phyloP scores from a whole-genome alignment of 2,329 filamentous ascomycete species.

The Fusarium nurragi region DNA sequence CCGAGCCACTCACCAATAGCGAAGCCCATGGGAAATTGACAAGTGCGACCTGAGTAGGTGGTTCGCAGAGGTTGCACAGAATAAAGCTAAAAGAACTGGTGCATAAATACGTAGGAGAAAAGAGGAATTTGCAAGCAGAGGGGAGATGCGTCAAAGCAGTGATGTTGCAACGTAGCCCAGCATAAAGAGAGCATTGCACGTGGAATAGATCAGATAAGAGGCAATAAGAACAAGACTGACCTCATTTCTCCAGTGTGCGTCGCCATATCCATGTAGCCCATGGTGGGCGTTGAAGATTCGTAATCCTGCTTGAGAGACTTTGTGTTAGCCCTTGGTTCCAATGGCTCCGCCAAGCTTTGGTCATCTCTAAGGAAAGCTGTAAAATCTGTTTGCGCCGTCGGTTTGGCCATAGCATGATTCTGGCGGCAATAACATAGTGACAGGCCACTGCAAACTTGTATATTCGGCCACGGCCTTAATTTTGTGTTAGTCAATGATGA shows the following conservation, averaged over 20 bases:
- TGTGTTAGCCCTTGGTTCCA: slow-evolving; percentile 33
- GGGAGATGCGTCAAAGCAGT: not conserved
- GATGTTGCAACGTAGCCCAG: not conserved
- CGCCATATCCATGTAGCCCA: slow-evolving; percentile 65
- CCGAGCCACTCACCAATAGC: slow-evolving; percentile 18
- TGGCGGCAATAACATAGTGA: not conserved
- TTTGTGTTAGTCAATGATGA: slow-evolving; percentile 15
- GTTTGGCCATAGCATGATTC: not conserved
- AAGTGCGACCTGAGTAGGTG: slow-evolving; percentile 1
- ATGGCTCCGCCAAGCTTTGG: slow-evolving; percentile 10
- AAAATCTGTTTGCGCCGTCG: slow-evolving; percentile 10
- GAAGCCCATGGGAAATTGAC: not conserved
- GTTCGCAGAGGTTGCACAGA: not conserved
- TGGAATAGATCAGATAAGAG: slow-evolving; percentile 24
- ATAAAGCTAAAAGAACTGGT: not conserved
- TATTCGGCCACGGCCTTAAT: not conserved
- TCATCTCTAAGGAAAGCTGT: slow-evolving; percentile 1
- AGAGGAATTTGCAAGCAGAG: not conserved
- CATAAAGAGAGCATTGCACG: not conserved
- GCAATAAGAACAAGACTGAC: slow-evolving; percentile 52
- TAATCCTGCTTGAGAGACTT: slow-evolving; percentile 59
- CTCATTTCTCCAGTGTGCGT: slow-evolving; percentile 62
- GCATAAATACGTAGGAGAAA: not conserved
- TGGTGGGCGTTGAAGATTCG: slow-evolving; percentile 62
- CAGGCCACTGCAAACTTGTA: not conserved